Percentiles rank a stretch among this genome's conserved stretches.
These are phyloP conservation scores for Evansstolkia leycettana DNA, from an alignment of 495 filamentous ascomycete genomes.

Conservation along the genomic window DNA sequence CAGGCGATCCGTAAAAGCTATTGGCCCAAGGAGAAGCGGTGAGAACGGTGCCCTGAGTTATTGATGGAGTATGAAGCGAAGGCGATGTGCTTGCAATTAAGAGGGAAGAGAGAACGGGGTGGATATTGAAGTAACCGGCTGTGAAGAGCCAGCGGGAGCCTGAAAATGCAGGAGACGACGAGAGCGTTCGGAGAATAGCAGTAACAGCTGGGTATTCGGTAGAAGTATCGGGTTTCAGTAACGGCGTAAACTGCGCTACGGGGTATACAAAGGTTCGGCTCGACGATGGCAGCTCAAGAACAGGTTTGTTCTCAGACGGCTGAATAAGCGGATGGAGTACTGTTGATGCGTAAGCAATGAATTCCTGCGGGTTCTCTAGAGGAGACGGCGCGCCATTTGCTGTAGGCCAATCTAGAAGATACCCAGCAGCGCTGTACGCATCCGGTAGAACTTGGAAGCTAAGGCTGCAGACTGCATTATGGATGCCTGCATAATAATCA, in stretches of 20 bases:
- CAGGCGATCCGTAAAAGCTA: constrained; percentile 84
- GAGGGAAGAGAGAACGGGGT: constrained; percentile 63
- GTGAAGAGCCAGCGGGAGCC: constrained; percentile 86
- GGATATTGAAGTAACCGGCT: constrained; percentile 96
- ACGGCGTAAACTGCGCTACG: constrained; percentile 67
- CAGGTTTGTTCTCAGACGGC: constrained; percentile 22
- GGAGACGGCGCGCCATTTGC: constrained; percentile 63
- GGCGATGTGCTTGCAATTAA: constrained; percentile 49
- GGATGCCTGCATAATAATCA: constrained; percentile 69
- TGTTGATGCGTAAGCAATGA: constrained; percentile 52
- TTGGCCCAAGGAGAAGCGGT: constrained; percentile 94
- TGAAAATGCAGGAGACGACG: constrained; percentile 39
- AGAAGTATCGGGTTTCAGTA: constrained; percentile 65
- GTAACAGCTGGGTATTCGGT: constrained; percentile 79
- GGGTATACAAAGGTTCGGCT: constrained; percentile 73
- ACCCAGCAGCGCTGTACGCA: constrained; percentile 43
- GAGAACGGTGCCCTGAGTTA: constrained; percentile 64
- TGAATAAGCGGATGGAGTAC: constrained; percentile 55
- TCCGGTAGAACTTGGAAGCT: constrained; percentile 68
- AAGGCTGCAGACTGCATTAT: constrained; percentile 62
- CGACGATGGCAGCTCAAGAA: constrained; percentile 12
- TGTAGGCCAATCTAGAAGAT: constrained; percentile 65
- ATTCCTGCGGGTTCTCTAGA: constrained; percentile 51
- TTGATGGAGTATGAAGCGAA: constrained; percentile 15
- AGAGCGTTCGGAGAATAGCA: constrained; percentile 55